Evolutionary conservation across 306 rosid species (phyloP), one percentile per base, ranked within the genome.

Genomic region (Castanea sativa): DNA sequence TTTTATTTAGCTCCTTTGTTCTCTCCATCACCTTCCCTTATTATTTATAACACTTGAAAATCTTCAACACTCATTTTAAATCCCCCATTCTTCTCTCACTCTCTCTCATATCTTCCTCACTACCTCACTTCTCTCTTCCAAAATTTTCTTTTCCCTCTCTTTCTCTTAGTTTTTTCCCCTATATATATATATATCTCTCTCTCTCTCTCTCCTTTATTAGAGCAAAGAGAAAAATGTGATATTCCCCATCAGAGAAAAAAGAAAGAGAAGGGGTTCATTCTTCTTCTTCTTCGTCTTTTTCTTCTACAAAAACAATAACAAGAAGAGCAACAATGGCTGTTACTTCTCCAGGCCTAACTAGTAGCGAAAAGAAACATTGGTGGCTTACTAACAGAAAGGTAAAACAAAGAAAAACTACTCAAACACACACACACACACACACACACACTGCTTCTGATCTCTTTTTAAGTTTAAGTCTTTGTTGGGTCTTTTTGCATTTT

Each of bases 311-410:
- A 51, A 38, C 73, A 16, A 60, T 11, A 74, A 59, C 76, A 71
- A 27, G 69, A 10, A 5, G 56, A 61, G 10, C 68, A 32, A 78
- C 78, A 81, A 89, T 93, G 97, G 89, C 91, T 1, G 86, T 88
- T 52, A 71, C 88, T n/a, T 61, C 96, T 78, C 93, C 83, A 65
- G 83, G 80, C 57, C 84, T 68, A 7, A 59, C 83, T 13, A 43
- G 87, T 16, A 68, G 85, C 63, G 96, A 93, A 75, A 95, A 90
- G 87, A 95, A 90, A 69, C 97, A 88, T 88, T 96, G 99, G 99
- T 96, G 99, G 99, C 93, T 91, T 18, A 88, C 89, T 77, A 96
- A 90, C 78, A 78, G 96, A 71, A 93, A 86, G 97, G 99, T 96
- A 78, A 76, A 49, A 12, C 14, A 12, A 49, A 49, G 16, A 49